These are phyloP conservation scores for Candida ipomoeae DNA, from an alignment of 805 yeast genomes.

Conservation along the genomic window DNA sequence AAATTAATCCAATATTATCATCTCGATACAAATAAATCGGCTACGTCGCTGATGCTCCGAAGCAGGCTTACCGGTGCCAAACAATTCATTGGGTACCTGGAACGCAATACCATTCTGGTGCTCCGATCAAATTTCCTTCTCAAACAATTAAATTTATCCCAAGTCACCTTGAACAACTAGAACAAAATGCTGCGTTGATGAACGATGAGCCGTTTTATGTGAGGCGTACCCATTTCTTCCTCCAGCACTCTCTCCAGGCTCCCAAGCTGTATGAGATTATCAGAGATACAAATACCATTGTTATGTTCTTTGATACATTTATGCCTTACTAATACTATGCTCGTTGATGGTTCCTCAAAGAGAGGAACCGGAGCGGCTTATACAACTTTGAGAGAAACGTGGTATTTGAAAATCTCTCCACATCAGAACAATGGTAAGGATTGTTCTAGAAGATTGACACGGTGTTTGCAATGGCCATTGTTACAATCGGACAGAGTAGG, in stretches of 20 bases:
- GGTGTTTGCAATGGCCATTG: too few relatives aligned
- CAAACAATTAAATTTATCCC: conserved; percentile 9
- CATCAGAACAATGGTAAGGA: too few relatives aligned
- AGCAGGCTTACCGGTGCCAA: conserved; percentile 9
- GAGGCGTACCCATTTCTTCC: conserved; percentile 13
- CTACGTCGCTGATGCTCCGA: neutral
- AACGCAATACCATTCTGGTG: conserved; percentile 4
- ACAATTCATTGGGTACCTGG: conserved; percentile 5
- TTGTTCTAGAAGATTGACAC: too few relatives aligned
- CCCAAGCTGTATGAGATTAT: conserved; percentile 19
- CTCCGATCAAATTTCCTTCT: conserved; percentile 9
- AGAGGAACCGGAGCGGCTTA: too few relatives aligned
- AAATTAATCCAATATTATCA: too few relatives aligned
- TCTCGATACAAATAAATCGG: neutral
- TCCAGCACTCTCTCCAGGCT: conserved; percentile 28
- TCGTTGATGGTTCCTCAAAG: too few relatives aligned
- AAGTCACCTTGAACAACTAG: conserved; percentile 5
- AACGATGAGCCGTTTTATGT: conserved; percentile 3
- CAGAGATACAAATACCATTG: too few relatives aligned
- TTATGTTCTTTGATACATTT: too few relatives aligned
- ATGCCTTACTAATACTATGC: too few relatives aligned
- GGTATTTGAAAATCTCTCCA: too few relatives aligned
- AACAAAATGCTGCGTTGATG: neutral
- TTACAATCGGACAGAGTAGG: too few relatives aligned
- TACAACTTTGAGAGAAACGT: too few relatives aligned